These are phyloP conservation scores for Xerocomus potaroensis DNA, from an alignment of 768 basidiomycete species.

Conservation along the genomic window DNA sequence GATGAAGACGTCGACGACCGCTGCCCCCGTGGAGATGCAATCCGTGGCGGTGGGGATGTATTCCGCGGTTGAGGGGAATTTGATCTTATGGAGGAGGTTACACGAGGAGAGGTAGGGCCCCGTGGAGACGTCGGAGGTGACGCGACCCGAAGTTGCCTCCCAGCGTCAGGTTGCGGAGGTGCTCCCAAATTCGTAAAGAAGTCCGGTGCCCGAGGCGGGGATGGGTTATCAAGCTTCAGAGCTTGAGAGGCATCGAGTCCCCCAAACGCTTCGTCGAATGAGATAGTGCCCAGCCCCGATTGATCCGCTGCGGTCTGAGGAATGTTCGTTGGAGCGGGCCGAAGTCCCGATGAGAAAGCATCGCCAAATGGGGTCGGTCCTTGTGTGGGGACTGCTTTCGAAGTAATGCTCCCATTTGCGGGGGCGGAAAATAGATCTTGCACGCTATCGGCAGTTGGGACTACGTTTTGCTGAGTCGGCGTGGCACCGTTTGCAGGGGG, in stretches of 20 bases:
- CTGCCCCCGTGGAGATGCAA: conserved; percentile 48
- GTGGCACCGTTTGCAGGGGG: conserved; percentile 25
- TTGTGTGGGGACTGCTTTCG: conserved; percentile 15
- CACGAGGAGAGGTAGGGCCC: conserved; percentile 28
- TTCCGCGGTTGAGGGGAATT: conserved; percentile 41
- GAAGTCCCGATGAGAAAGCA: conserved; percentile 36
- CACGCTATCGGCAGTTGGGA: conserved; percentile 4
- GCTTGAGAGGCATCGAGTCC: conserved; percentile 37
- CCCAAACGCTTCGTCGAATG: conserved; percentile 58
- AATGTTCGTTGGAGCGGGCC: conserved; percentile 2
- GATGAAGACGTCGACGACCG: conserved; percentile 59
- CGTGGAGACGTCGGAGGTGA: conserved; percentile 41
- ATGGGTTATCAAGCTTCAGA: conserved; percentile 38
- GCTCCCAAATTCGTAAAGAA: conserved; percentile 23
- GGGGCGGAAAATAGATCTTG: conserved; percentile 13
- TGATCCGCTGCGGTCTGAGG: conserved; percentile 11
- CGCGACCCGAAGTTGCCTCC: conserved; percentile 35
- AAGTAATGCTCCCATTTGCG: conserved; percentile 10
- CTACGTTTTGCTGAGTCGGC: conserved; percentile 6
- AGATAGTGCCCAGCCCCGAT: conserved; percentile 21
- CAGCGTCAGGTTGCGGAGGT: conserved; percentile 13
- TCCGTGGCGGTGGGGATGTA: conserved; percentile 48
- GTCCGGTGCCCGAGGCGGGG: conserved; percentile 33
- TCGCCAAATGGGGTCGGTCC: conserved; percentile 43
- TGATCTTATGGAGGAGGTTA: conserved; percentile 27